These are phyloP conservation scores for Serendipita vermifera DNA, from an alignment of 768 basidiomycete genomes.

Conservation along the genomic window DNA sequence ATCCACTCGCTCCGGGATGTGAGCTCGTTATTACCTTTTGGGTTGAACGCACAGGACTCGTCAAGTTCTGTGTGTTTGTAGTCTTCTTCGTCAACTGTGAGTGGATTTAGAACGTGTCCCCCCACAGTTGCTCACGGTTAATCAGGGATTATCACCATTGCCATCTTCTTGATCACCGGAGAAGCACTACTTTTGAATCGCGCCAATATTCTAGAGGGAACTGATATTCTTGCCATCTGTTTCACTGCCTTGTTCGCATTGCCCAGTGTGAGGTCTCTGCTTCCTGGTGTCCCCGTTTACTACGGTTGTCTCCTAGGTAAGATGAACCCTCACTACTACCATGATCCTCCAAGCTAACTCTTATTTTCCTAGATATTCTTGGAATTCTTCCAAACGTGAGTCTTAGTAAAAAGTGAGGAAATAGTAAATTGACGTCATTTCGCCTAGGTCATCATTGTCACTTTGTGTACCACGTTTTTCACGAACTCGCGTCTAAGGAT, in stretches of 20 bases:
- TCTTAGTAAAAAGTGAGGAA: not conserved
- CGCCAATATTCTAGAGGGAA: not conserved
- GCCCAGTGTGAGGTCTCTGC: not conserved
- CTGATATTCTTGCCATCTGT: slow-evolving; percentile 1
- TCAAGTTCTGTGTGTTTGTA: slow-evolving; percentile 4
- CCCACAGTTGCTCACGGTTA: not conserved
- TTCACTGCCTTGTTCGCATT: not conserved
- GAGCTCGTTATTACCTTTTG: not conserved
- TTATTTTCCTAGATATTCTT: not conserved
- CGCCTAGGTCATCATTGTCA: not conserved
- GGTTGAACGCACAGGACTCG: not conserved
- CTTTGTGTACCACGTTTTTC: not conserved
- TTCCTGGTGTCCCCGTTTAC: not conserved
- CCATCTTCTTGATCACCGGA: not conserved
- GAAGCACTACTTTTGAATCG: not conserved
- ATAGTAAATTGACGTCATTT: not conserved
- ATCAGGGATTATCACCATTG: not conserved
- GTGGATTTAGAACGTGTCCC: not conserved
- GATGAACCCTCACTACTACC: no score
- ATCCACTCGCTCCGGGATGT: not conserved
- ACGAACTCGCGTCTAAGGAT: not conserved
- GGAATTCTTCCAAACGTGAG: slow-evolving; percentile 1
- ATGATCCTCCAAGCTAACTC: no score
- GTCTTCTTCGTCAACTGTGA: not conserved
- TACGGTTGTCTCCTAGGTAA: no score